Percentiles rank a stretch among this genome's conserved stretches.
phyloP scores from a whole-genome alignment of 1,139 yeast genomes.

The Candida sp. region DNA sequence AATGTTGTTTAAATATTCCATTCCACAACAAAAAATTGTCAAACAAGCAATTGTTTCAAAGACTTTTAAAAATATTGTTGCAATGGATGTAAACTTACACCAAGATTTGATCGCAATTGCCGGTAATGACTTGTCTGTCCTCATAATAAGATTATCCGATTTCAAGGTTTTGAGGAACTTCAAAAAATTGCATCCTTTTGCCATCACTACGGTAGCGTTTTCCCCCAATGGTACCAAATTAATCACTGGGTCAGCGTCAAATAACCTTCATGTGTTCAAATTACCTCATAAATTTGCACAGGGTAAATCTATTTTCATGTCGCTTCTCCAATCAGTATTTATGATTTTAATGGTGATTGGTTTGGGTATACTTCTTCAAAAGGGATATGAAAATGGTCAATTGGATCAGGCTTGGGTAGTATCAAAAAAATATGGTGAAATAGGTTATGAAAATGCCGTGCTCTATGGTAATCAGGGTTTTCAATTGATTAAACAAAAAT shows the following conservation, averaged over 20 bases:
- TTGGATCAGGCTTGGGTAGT: conserved; percentile 20
- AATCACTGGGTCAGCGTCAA: conserved; percentile 82
- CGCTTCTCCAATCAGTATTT: conserved; percentile 35
- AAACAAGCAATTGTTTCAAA: conserved; percentile 44
- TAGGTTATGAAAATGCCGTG: conserved; percentile 11
- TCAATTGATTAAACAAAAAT: conserved; percentile 38
- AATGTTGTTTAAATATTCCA: conserved; percentile 38
- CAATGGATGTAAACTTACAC: conserved; percentile 50
- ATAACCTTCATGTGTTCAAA: conserved; percentile 60
- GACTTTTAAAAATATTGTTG: conserved; percentile 64
- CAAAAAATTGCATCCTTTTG: conserved; percentile 70
- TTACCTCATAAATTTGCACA: conserved; percentile 53
- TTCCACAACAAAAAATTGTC: conserved; percentile 38
- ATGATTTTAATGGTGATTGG: conserved; percentile 44
- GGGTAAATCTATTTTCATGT: conserved; percentile 42
- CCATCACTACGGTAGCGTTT: conserved; percentile 72
- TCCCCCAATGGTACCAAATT: conserved; percentile 66
- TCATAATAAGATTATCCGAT: conserved; percentile 48
- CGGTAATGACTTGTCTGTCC: conserved; percentile 71
- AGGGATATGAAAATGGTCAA: conserved; percentile 34
- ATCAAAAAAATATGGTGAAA: conserved; percentile 15
- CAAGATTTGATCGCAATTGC: conserved; percentile 64
- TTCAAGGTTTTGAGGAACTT: conserved; percentile 49
- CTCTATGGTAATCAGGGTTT: conserved; percentile 19
- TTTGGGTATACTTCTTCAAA: conserved; percentile 44